These are phyloP conservation scores for Pseudopithomyces maydicus DNA, from an alignment of 2,329 filamentous ascomycete species.

Conservation along the genomic window DNA sequence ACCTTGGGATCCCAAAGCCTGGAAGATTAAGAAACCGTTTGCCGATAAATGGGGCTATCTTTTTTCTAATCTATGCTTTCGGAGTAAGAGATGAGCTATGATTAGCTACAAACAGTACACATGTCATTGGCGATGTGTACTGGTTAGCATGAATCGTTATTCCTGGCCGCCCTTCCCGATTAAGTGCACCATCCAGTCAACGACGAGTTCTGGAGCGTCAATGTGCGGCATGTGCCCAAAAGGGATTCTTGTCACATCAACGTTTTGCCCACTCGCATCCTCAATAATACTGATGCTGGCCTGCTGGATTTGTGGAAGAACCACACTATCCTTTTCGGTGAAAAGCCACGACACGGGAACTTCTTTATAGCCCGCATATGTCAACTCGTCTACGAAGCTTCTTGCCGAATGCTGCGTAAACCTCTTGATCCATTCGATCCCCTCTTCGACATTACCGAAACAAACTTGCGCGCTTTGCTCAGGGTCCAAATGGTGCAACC, in stretches of 20 bases:
- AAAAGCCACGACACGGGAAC: conserved; percentile 49
- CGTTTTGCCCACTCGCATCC: conserved; percentile 41
- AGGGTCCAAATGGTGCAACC: conserved; percentile 17
- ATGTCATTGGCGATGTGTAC: neutral
- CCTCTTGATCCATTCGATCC: conserved; percentile 13
- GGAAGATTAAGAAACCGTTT: conserved; percentile 42
- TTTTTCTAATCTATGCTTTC: neutral
- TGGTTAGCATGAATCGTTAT: neutral
- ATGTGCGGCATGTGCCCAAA: conserved; percentile 42
- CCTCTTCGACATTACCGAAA: conserved; percentile 25
- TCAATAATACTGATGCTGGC: conserved; percentile 44
- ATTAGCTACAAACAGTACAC: neutral
- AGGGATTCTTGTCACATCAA: conserved; percentile 46
- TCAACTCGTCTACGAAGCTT: conserved; percentile 43
- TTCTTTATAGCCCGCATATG: conserved; percentile 49
- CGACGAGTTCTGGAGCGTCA: conserved; percentile 29
- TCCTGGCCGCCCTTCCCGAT: conserved; percentile 14
- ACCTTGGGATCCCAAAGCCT: conserved; percentile 42
- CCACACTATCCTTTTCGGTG: conserved; percentile 42
- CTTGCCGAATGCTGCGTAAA: conserved; percentile 39
- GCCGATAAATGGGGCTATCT: conserved; percentile 42
- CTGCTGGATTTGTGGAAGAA: conserved; percentile 41
- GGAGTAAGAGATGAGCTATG: neutral
- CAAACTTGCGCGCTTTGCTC: conserved; percentile 8
- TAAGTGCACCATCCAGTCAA: conserved; percentile 29